Evolutionary conservation across 176 grass and related monocot species (phyloP), one percentile per base, ranked within the genome.

Genomic region (Raddia distichophylla): DNA sequence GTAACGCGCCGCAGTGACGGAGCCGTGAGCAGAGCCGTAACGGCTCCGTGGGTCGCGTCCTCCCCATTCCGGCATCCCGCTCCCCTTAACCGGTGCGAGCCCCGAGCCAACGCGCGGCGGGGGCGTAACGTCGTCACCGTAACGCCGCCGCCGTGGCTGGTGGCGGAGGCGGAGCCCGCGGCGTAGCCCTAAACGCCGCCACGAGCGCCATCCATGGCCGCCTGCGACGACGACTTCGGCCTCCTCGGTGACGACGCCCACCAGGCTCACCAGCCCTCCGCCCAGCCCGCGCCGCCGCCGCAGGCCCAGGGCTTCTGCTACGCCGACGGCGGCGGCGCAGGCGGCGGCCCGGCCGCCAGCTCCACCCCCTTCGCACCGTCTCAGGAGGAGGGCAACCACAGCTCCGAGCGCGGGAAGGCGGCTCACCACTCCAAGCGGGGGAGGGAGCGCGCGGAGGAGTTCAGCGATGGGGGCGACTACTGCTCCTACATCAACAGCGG

Each of bases 171-270:
- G 82, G 82, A 85, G 70, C 77, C 71, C 56, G 82, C 82, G 88
- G 73, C 73, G 83, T 71, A 90, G 80, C 87, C 89, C 89, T 91
- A 88, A 88, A 89, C 86, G 89, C 89, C 82, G 89, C 86, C 89
- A 62, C 89, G 70, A 62, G 84, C 75, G 85, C 84, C 85, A 85
- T 79, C 76, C 86, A 97, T 97, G 94, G 94, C 90, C 83, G 89
- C 91, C 78, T 97, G 90, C 94, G 88, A 91, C 91, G 94, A 93
- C 76, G 90, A 91, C 86, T 93, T 87, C 83, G 80, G 64, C 70
- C 91, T 97, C 83, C 91, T 93, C 88, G 77, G 82, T 75, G 93
- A 93, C 65, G 87, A 86, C 57, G 85, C 75, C 45, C 81, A 80
- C 79, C 79, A 74, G 18, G 72, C 64, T 85, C 57, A 82, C 63